A percentile compares a stretch with the other conserved stretches of the same genome.
phyloP scores from a whole-genome alignment of 139 green algal species.

The Coelastrella sp. region DNA sequence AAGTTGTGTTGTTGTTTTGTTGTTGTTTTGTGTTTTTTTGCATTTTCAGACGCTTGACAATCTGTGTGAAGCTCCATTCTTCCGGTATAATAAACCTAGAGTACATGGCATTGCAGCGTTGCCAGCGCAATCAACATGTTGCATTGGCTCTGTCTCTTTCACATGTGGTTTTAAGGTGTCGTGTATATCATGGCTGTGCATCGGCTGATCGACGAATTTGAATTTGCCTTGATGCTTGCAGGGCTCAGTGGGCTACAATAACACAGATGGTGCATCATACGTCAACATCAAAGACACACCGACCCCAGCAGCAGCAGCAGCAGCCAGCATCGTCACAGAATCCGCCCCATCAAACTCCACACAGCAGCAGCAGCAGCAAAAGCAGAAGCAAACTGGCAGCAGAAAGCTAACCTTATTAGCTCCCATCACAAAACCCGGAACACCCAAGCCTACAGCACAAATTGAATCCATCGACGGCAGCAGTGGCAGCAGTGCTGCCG shows the following conservation, averaged over 20 bases:
- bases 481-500: background rate
- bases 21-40: no score
- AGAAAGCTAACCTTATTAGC: no score
- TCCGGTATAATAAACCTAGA: no score
- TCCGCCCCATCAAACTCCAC: no score
- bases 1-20: no score
- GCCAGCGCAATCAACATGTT: no score
- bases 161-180: background rate
- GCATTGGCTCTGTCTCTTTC: no score
- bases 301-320: slow-evolving; percentile 3
- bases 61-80: no score
- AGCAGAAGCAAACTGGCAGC: background rate
- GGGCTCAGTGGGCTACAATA: slow-evolving; percentile 22
- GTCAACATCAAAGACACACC: slow-evolving; percentile 6
- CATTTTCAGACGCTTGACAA: no score
- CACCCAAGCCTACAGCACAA: background rate
- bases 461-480: background rate
- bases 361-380: background rate
- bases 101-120: background rate
- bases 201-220: no score
- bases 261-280: slow-evolving; percentile 22
- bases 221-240: background rate
- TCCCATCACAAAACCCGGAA: no score
- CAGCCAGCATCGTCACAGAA: background rate
- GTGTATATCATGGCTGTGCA: no score